These are phyloP conservation scores for Akanthomyces lecanii DNA, from an alignment of 2,329 filamentous ascomycete species.

Conservation along the genomic window DNA sequence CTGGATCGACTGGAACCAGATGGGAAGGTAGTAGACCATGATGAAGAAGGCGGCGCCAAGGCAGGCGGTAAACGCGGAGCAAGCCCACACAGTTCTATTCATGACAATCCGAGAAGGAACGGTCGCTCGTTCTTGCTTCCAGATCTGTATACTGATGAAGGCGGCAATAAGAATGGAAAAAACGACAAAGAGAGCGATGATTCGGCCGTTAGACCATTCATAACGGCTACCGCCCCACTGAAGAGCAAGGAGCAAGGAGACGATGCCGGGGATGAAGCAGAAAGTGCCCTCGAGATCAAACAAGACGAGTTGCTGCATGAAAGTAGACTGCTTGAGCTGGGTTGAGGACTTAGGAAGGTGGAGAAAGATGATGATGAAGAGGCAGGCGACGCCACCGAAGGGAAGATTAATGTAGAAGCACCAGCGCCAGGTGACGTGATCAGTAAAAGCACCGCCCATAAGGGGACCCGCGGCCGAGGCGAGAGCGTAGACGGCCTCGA, in stretches of 20 bases:
- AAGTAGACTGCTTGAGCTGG: too few species aligned
- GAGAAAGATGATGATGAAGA: too few species aligned
- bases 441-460: too few species aligned
- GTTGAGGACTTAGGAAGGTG: too few species aligned
- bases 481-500: too few species aligned
- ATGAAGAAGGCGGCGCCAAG: slow-evolving; percentile 27
- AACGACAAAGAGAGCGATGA: slow-evolving; percentile 40
- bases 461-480: slow-evolving; percentile 12
- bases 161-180: slow-evolving; percentile 35
- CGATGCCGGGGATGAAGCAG: slow-evolving; percentile 17
- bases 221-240: slow-evolving; percentile 37
- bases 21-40: slow-evolving; percentile 29
- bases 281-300: slow-evolving; percentile 25
- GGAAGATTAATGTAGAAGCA: too few species aligned
- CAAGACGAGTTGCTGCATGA: too few species aligned
- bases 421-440: neutral
- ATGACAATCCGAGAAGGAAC: slow-evolving; percentile 63
- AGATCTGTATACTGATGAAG: slow-evolving; percentile 35
- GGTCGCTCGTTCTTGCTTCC: slow-evolving; percentile 31
- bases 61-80: slow-evolving; percentile 28
- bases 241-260: slow-evolving; percentile 40
- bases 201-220: slow-evolving; percentile 25
- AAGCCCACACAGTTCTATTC: slow-evolving; percentile 71
- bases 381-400: too few species aligned
- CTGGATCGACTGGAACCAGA: slow-evolving; percentile 43